These are phyloP conservation scores for Orbilia ellipsospora DNA, from an alignment of 2,329 filamentous ascomycete genomes.

Conservation along the genomic window DNA sequence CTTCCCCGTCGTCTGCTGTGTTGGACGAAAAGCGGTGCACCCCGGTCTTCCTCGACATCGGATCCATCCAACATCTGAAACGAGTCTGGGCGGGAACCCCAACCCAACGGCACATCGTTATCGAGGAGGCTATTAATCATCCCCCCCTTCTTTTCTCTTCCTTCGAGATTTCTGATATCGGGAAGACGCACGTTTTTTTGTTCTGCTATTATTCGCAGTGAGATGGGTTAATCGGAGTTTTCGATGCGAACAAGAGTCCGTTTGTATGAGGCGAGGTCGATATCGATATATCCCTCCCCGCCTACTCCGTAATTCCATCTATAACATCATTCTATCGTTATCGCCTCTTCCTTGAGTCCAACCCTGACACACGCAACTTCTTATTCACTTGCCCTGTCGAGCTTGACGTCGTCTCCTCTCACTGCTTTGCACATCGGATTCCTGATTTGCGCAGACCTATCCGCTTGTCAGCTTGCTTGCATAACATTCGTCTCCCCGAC, in stretches of 20 bases:
- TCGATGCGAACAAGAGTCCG: no score
- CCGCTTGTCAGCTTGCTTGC: not conserved
- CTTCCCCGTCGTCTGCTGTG: slow-evolving; percentile 45
- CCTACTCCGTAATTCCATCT: no score
- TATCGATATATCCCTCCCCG: no score
- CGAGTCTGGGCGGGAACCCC: slow-evolving; percentile 38
- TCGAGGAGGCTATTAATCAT: slow-evolving; percentile 35
- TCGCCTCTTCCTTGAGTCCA: not conserved
- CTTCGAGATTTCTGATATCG: slow-evolving; percentile 35
- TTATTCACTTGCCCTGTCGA: slow-evolving; percentile 18
- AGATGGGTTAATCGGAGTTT: no score
- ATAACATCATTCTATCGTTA: no score
- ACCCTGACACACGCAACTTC: not conserved
- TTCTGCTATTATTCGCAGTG: no score
- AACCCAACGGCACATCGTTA: slow-evolving; percentile 50
- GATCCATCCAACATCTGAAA: slow-evolving; percentile 54
- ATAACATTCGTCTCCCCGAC: not conserved
- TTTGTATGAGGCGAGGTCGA: no score
- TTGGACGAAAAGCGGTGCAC: slow-evolving; percentile 35
- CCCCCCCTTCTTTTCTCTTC: slow-evolving; percentile 9
- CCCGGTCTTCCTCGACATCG: slow-evolving; percentile 44
- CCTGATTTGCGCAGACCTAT: not conserved
- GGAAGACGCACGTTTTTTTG: no score
- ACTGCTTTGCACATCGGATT: slow-evolving; percentile 19
- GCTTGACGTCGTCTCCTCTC: slow-evolving; percentile 13